Percentiles rank a stretch among this genome's conserved stretches.
Evolutionary conservation across 345 rosid genomes (phyloP).

Genomic region (Gossypium australe): DNA sequence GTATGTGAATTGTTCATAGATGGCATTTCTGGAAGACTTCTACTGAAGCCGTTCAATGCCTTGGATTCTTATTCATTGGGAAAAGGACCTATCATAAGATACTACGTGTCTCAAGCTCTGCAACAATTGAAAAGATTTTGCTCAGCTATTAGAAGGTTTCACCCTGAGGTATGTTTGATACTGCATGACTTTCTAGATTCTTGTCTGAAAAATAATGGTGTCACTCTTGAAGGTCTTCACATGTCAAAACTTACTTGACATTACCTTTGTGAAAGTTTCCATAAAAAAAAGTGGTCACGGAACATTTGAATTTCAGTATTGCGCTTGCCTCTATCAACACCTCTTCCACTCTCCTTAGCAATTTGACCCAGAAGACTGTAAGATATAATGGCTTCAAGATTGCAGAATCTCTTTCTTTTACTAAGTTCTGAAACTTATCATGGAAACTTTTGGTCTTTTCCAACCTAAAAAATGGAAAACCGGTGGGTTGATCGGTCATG

Average conservation of each 20-base stretch:
- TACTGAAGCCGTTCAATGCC: slow-evolving; percentile 26
- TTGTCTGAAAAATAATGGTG: background rate
- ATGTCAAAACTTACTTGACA: background rate
- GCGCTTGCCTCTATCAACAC: background rate
- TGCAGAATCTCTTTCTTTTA: background rate
- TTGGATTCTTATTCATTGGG: slow-evolving; percentile 22
- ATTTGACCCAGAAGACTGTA: background rate
- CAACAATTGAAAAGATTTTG: slow-evolving; percentile 35
- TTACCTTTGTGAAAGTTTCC: background rate
- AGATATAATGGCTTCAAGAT: background rate
- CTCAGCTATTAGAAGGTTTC: slow-evolving; percentile 46
- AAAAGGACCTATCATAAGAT: slow-evolving; percentile 21
- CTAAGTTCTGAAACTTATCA: background rate
- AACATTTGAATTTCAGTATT: background rate
- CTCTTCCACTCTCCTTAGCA: background rate
- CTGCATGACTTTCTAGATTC: background rate
- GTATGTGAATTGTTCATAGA: slow-evolving; percentile 32
- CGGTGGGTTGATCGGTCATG: background rate
- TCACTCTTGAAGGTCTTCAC: background rate
- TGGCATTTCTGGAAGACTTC: slow-evolving; percentile 30
- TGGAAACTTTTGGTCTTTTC: background rate
- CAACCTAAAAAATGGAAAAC: background rate
- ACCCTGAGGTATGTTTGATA: slow-evolving; percentile 56
- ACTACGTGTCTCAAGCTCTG: slow-evolving; percentile 28
- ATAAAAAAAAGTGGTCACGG: background rate